These are phyloP conservation scores for Sporisorium reilianum DNA, from an alignment of 1,284 basidiomycete species.

Conservation along the genomic window DNA sequence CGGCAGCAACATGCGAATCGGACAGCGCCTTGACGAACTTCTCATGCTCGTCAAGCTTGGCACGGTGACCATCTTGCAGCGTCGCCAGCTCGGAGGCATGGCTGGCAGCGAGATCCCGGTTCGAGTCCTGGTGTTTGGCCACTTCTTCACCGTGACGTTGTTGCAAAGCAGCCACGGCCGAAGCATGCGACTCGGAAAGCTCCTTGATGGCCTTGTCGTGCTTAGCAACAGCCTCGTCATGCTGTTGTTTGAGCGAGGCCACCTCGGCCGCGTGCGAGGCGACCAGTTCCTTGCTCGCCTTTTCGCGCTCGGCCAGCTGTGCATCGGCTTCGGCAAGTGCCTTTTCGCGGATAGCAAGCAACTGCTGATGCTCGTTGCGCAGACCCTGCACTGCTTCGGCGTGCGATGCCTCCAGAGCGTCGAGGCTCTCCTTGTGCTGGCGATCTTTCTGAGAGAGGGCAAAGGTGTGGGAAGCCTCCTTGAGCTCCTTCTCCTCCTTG, in stretches of 20 bases:
- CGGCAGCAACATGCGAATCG: slow-evolving; percentile 16
- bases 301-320: slow-evolving; percentile 24
- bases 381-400: slow-evolving; percentile 22
- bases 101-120: slow-evolving; percentile 14
- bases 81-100: slow-evolving; percentile 23
- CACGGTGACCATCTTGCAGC: slow-evolving; percentile 21
- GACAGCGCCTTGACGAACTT: slow-evolving; percentile 23
- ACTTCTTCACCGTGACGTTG: slow-evolving; percentile 14
- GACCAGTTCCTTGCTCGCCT: slow-evolving; percentile 13
- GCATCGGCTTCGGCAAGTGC: slow-evolving; percentile 34
- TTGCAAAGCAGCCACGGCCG: slow-evolving; percentile 16
- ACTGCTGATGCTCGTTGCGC: slow-evolving; percentile 35
- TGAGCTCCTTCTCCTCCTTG: slow-evolving; percentile 43
- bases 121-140: slow-evolving; percentile 11
- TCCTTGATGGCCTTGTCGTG: slow-evolving; percentile 19
- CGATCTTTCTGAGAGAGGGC: slow-evolving; percentile 46
- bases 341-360: slow-evolving; percentile 30
- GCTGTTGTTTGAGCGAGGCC: slow-evolving; percentile 16
- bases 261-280: slow-evolving; percentile 19
- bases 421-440: slow-evolving; percentile 39
- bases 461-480: slow-evolving; percentile 42
- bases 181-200: slow-evolving; percentile 13
- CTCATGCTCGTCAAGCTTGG: slow-evolving; percentile 23
- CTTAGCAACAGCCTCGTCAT: slow-evolving; percentile 6
- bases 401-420: slow-evolving; percentile 35